A percentile compares a stretch with the other conserved stretches of the same genome.
Conservation (phyloP, 2,329 filamentous ascomycete species). For the Parastagonospora avenae region DNA sequence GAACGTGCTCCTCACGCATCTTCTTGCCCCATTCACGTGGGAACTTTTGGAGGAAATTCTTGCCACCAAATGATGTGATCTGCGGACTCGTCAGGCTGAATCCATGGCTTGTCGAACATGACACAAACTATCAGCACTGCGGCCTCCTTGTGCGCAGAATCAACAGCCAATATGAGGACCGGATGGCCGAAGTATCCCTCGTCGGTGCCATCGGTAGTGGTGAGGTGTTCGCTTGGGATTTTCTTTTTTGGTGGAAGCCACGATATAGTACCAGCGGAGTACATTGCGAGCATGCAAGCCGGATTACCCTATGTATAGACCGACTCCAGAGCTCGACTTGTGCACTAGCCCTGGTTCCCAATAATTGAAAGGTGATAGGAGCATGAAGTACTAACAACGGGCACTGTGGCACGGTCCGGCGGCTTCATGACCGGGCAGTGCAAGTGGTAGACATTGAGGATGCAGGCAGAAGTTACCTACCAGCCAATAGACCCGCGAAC, state of each 20-base stretch:
- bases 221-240: not conserved
- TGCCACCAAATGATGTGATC: constrained; percentile 5
- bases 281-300: not conserved
- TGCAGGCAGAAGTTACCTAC: no score
- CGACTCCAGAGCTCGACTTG: not conserved
- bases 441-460: no score
- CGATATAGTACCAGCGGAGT: not conserved
- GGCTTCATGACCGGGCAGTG: no score
- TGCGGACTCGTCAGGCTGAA: not conserved
- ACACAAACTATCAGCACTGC: constrained; percentile 1
- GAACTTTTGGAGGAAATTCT: not conserved
- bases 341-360: not conserved
- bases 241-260: constrained; percentile 3
- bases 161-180: not conserved
- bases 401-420: no score
- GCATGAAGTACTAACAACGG: no score
- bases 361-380: no score
- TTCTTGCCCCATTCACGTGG: not conserved
- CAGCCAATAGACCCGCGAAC: no score
- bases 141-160: not conserved
- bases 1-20: not conserved
- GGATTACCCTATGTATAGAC: not conserved
- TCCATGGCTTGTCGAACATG: not conserved
- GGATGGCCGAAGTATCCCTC: constrained; percentile 7
- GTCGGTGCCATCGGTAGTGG: not conserved